Base-by-base conservation (phyloP, 2,329 filamentous ascomycete genomes). In the Penicillium nordicum region DNA sequence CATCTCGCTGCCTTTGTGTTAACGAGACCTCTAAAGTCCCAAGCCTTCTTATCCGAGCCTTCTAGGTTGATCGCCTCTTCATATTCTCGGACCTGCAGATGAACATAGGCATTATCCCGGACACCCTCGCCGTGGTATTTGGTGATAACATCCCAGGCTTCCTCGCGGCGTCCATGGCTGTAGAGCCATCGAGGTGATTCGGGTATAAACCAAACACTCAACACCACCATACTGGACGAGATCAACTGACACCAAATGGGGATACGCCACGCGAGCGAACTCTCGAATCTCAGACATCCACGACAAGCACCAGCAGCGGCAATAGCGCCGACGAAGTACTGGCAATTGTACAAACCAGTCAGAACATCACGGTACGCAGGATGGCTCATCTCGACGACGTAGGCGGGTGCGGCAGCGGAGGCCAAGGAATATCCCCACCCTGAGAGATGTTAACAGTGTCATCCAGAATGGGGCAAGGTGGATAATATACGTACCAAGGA, bases 101-200 rank as follows among this genome's bases (percentile, higher is more conserved):
- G 62, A 18, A 73, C 70, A 61, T 64, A 72, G 16, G 61, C 53
- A 14, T 64, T 69, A 2, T 74, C 67, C 1, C 53, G 59, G 50
- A 71, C 70, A 1, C 75, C 75, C 58, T 82, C 76, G 2, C 82
- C 84, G 48, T 86, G 85, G 63, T 82, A 83, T 55, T 80, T 81
- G 14, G 80, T 78, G 51, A 89, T 77, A 2, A 82, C 78, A 5
- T 76, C 71, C n/a, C 80, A 72, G 2, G 83, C 83, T 60, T 85
- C 77, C 29, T 85, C 82, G 12, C 79, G 76, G n/a, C 81, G 79
- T 57, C 83, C 80, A 53, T 84, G 79, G 54, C 80, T 79, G 54
- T 84, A 82, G 18, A 85, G 76, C 83, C 83, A 87, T 47, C 84
- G 73, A 1, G 84, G 84, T 0, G 81, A 84, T 63, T 87, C 84